Evolutionary conservation across 352 stramenopile genomes (phyloP), one percentile per base, ranked within the genome.

Genomic region (Phytophthora kernoviae): DNA sequence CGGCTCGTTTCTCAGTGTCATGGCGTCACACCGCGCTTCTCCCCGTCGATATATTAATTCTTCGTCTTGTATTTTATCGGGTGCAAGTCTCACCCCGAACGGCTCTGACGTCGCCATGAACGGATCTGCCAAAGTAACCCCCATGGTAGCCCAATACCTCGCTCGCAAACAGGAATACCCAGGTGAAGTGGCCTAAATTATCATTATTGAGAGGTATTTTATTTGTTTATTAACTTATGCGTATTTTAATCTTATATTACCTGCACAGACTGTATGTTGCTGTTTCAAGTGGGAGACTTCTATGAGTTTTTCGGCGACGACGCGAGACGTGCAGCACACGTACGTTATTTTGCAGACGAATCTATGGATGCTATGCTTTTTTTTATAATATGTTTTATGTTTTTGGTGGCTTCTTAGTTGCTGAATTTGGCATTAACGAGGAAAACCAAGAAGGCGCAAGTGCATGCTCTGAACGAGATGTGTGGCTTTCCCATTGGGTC

Each of bases 221-320:
- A 30, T 1, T 9, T 17, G 12, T 4, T 41, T 58, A 4, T 17
- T 17, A 43, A 43, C 21, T 21, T 2, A 17, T 17, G 37, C 9
- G 15, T 21, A 21, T 43, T 43, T 39, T n/a, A 39, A 39, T 39
- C 4, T 39, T 39, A 39, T 39, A 4, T 39, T 39, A 39, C 4
- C 11, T 43, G 15, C 21, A 43, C 24, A 30, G 37, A 43, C 37
- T 43, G 37, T 43, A 84, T 93, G 80, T 54, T 93, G 36, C 62
- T 93, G 7, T 93, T 91, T 52, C 84, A 93, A 75, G 84, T 93
- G 20, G 84, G 84, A 42, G 84, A 93, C 51, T 93, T 93, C 24
- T 93, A 91, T 68, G 84, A 93, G 63, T 88, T 93, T 58, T 93
- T 93, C 43, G 78, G 81, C 5, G 81, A 90, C 32, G 84, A 93